Percentiles rank a stretch among this genome's conserved stretches.
These are phyloP conservation scores for Ceratopteris richardii DNA, from an alignment of 75 land plant species.

Conservation along the genomic window DNA sequence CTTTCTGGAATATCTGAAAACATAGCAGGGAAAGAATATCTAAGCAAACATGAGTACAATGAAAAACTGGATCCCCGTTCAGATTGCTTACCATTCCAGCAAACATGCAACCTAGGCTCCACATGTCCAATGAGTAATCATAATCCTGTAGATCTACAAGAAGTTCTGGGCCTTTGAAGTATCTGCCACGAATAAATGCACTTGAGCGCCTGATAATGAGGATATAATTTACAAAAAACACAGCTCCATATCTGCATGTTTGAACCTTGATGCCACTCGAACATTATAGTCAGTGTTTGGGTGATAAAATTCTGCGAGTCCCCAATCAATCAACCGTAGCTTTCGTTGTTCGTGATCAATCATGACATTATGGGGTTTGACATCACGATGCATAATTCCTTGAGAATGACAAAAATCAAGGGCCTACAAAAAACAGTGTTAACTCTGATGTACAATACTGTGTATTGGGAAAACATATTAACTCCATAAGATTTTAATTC, in stretches of 20 bases:
- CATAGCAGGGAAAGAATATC: background rate
- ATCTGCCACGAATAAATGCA: too few species aligned
- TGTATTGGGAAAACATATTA: too few species aligned
- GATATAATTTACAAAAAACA: too few species aligned
- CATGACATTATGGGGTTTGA: constrained; percentile 91
- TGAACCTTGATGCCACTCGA: constrained; percentile 73
- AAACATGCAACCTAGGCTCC: constrained; percentile 99
- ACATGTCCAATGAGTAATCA: constrained; percentile 94
- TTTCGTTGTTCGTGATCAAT: constrained; percentile 81
- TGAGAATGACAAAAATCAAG: constrained; percentile 84
- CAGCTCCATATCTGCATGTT: too few species aligned
- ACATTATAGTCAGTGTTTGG: constrained; percentile 73
- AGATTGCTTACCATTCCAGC: constrained; percentile 75
- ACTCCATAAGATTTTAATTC: too few species aligned
- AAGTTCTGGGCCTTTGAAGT: constrained; percentile 88
- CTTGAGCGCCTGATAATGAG: too few species aligned
- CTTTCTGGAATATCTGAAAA: constrained; percentile 82
- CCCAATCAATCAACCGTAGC: constrained; percentile 80
- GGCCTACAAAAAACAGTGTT: constrained; percentile 54
- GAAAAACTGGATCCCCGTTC: background rate
- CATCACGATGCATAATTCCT: constrained; percentile 91
- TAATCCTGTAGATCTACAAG: constrained; percentile 87
- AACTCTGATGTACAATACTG: too few species aligned
- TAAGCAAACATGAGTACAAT: background rate
- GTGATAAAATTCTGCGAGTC: constrained; percentile 78